These are phyloP conservation scores for Urtica urens DNA, from an alignment of 306 rosid genomes.

Conservation along the genomic window DNA sequence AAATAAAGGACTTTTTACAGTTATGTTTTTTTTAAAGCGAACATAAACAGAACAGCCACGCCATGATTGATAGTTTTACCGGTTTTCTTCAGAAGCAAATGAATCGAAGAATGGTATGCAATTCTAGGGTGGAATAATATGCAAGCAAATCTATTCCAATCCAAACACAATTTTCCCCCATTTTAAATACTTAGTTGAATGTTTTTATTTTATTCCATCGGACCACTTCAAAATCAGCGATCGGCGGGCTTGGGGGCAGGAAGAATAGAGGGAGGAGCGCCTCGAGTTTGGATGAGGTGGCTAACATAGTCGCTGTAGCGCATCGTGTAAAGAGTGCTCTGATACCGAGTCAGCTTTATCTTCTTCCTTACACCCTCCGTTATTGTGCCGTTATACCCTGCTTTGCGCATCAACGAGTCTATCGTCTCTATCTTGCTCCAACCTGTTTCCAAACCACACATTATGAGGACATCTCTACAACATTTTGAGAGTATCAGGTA, in stretches of 20 bases:
- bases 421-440: constrained; percentile 81
- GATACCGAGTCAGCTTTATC: constrained; percentile 69
- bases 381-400: constrained; percentile 65
- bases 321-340: constrained; percentile 78
- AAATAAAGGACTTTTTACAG: too few species aligned
- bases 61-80: too few species aligned
- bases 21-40: too few species aligned
- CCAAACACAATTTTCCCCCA: constrained; percentile 8
- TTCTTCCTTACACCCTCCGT: constrained; percentile 49
- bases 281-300: constrained; percentile 50
- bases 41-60: too few species aligned
- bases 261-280: constrained; percentile 36
- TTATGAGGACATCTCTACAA: not conserved
- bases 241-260: constrained; percentile 43
- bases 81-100: constrained; percentile 38
- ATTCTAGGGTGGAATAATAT: constrained; percentile 19
- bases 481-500: too few species aligned
- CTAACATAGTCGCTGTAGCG: constrained; percentile 58
- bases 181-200: constrained; percentile 11
- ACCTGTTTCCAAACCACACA: constrained; percentile 41
- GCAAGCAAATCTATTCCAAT: constrained; percentile 20
- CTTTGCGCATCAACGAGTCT: constrained; percentile 83
- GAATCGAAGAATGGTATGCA: constrained; percentile 17
- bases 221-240: constrained; percentile 24
- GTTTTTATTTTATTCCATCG: constrained; percentile 1